Base-by-base conservation (phyloP, 257 asterid genomes). In the Ligustrum vulgare region DNA sequence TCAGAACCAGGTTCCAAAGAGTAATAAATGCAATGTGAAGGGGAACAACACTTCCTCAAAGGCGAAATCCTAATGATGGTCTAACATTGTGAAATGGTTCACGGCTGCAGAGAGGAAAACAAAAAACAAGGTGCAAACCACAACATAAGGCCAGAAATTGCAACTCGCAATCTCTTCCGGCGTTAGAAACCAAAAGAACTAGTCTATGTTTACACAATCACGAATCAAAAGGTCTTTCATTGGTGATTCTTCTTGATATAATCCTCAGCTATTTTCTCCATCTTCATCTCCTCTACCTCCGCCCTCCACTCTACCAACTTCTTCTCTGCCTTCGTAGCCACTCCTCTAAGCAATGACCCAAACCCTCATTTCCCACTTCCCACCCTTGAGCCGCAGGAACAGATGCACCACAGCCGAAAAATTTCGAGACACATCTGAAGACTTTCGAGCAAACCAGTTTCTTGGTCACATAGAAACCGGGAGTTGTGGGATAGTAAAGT, bases 21-120 rank as follows among this genome's bases (percentile, higher is more conserved):
- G 71, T 65, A 77, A 62, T 60, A 79, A 76, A 33, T 62, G 73
- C 70, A 83, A 82, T 78, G 87, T 60, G 35, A 93, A 87, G 82
- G 89, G 85, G 5, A 85, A 76, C 80, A 86, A 79, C 73, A 87
- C 85, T 72, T 69, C 86, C 74, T 79, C 95, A 6, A 90, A 85
- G 81, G 88, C 84, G 82, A 93, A 87, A 80, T 86, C 96, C 63
- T 91, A 96, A 3, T 93, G 98, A 97, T 92, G 97, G 65, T 88
- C 97, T 36, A 87, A 93, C 32, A 82, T 91, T 43, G 98, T 90
- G 72, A 93, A 88, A 79, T 96, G 97, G 2, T 87, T 93, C 65
- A 87, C 97, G 15, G 96, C 88, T 70, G 81, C 90, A 47, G 97
- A 93, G 8, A 93, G 80, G 87, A 93, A 90, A 80, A 72, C 90